phyloP scores from a whole-genome alignment of 192 early-diverging fungal genomes.

The Coemansia sp. region DNA sequence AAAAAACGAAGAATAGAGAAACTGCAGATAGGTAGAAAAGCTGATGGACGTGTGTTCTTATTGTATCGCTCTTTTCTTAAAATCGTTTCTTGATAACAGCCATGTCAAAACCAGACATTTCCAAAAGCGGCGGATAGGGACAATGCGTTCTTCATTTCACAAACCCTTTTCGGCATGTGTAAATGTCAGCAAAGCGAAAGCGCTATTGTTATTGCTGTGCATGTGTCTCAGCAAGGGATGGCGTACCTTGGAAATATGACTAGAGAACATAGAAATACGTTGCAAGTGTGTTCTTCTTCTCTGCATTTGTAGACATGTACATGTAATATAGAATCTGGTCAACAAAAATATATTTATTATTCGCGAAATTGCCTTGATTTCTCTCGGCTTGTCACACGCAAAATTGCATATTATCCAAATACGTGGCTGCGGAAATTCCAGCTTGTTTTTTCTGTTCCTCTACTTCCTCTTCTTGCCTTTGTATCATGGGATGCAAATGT shows the following conservation, averaged over 20 bases:
- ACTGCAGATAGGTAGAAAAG: no score
- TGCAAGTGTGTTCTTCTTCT: not conserved
- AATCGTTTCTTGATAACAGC: no score
- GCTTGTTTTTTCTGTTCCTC: not conserved
- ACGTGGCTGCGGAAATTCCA: not conserved
- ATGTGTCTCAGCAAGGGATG: not conserved
- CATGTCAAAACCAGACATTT: not conserved
- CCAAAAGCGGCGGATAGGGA: not conserved
- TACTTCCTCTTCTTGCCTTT: not conserved
- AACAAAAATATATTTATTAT: not conserved
- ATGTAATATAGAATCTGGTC: no score
- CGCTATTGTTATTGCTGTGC: not conserved
- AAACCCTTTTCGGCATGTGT: not conserved
- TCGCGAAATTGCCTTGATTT: not conserved
- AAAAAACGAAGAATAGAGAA: no score
- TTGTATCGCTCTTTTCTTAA: no score
- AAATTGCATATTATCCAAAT: not conserved
- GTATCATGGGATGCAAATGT: not conserved
- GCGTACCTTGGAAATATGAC: not conserved
- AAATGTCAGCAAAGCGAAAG: not conserved
- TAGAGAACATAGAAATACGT: not conserved
- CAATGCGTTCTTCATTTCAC: no score
- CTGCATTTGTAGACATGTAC: no score
- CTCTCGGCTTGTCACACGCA: not conserved
- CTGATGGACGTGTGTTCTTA: no score